Evolutionary conservation across 192 early-diverging fungal species (phyloP).

Genomic region (Piromyces sp.): DNA sequence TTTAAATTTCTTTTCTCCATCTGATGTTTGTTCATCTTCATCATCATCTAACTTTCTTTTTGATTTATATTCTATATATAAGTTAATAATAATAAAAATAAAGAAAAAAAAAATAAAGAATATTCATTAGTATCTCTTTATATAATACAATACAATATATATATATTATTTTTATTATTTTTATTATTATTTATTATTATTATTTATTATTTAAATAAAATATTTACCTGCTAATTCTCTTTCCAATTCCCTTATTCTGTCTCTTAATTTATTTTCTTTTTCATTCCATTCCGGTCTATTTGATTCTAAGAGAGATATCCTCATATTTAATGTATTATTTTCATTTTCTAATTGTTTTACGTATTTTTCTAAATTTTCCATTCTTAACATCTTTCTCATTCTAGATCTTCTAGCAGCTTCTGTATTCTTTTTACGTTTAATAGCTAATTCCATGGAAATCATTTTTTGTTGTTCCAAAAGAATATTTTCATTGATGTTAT

Average conservation of each 20-base stretch:
- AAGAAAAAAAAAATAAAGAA: no score
- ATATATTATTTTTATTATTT: no score
- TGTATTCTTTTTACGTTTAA: constrained; percentile 68
- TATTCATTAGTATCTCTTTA: no score
- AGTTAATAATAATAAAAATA: no score
- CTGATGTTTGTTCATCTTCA: no score
- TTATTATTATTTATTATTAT: no score
- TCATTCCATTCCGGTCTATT: neutral
- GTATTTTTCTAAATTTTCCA: constrained; percentile 65
- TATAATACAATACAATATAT: no score
- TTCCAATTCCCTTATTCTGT: neutral
- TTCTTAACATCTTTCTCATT: constrained; percentile 61
- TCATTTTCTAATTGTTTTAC: constrained; percentile 63
- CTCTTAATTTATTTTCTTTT: neutral
- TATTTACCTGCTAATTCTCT: neutral
- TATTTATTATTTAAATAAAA: no score
- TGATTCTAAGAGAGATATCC: neutral
- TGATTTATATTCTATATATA: no score
- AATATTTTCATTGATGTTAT: neutral
- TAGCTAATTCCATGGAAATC: constrained; percentile 3
- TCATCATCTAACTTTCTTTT: no score
- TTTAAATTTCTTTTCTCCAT: no score
- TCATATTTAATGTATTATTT: constrained; percentile 29
- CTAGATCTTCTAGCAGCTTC: constrained; percentile 87
- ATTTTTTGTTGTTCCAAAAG: neutral